Evolutionary conservation across 192 early-diverging fungal species (phyloP), one percentile per base, ranked within the genome.

Genomic region (Podila epicladia): DNA sequence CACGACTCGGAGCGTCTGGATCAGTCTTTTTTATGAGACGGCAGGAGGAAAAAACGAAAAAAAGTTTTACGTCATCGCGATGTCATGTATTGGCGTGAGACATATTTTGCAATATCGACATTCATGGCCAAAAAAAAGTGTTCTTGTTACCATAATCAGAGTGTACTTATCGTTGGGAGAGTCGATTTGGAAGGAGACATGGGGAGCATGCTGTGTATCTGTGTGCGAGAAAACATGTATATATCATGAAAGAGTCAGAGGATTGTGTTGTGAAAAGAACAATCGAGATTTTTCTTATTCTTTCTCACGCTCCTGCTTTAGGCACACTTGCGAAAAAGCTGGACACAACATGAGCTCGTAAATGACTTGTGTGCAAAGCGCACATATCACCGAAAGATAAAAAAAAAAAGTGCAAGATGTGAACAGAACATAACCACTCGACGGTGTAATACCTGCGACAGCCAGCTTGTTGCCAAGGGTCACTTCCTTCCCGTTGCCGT

Each of bases 1-100:
- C 51, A 24, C 78, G 75, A 59, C 83, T 82, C 15, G 89, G 89
- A 26, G 88, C 89, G 75, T 91, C 89, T 19, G 88, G 88, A 62
- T 91, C 89, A 26, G 82, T 70, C 88, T 88, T 62, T 28, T 13
- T 29, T 48, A 11, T 15, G 41, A 17, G 41, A 45, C 0, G 13
- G 41, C 13, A 45, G 17, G 11, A 17, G 0, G 61, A 41, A 74
- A 58, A 6, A 29, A 35, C 33, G 64, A 29, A 45, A 48, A 62
- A 29, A 19, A 29, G 29, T 29, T 48, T 58, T 32, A 29, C n/a
- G 57, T 55, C 33, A 20, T 50, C 29, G 17, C 12, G n/a, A 65
- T 33, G 24, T 13, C 13, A 65, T 33, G 24, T 13, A 37, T 48
- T 35, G 31, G 28, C 22, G 61, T 12, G 20, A 32, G 17, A 24